Conservation (phyloP, 2,329 filamentous ascomycete species). For the Neoscytalidium dimidiatum region DNA sequence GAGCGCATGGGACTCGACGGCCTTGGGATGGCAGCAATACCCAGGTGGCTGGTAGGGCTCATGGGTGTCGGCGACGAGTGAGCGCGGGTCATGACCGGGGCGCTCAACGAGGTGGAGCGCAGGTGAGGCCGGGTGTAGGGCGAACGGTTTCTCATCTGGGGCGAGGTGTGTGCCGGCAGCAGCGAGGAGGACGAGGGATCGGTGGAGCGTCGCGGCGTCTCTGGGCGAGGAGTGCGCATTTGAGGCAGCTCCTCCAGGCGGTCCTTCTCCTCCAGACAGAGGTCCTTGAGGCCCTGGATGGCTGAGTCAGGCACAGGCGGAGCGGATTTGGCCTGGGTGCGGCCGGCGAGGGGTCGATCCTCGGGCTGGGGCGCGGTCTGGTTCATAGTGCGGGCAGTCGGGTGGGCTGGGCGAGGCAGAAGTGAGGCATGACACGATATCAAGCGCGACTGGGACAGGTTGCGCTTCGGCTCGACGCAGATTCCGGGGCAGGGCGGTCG, state of each 20-base stretch:
- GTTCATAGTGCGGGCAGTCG: constrained; percentile 5
- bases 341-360: background rate
- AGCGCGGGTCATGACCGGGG: constrained; percentile 50
- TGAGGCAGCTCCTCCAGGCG: constrained; percentile 10
- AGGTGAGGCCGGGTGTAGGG: constrained; percentile 50
- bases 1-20: constrained; percentile 44
- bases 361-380: background rate
- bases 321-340: constrained; percentile 9
- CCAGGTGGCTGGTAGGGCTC: constrained; percentile 33
- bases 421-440: constrained; percentile 16
- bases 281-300: constrained; percentile 8
- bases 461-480: constrained; percentile 2
- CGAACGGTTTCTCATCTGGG: constrained; percentile 47
- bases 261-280: constrained; percentile 14
- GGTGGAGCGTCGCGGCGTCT: constrained; percentile 40
- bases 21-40: constrained; percentile 35
- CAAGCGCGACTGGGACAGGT: constrained; percentile 16
- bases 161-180: constrained; percentile 30
- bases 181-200: constrained; percentile 36
- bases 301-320: constrained; percentile 10
- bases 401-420: background rate
- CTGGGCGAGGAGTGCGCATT: constrained; percentile 27
- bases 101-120: constrained; percentile 46
- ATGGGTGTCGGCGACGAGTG: constrained; percentile 49
- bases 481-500: constrained; percentile 5